A percentile compares a stretch with the other conserved stretches of the same genome.
Conservation (phyloP, 106 monocot genomes). For the Narthecium ossifragum region DNA sequence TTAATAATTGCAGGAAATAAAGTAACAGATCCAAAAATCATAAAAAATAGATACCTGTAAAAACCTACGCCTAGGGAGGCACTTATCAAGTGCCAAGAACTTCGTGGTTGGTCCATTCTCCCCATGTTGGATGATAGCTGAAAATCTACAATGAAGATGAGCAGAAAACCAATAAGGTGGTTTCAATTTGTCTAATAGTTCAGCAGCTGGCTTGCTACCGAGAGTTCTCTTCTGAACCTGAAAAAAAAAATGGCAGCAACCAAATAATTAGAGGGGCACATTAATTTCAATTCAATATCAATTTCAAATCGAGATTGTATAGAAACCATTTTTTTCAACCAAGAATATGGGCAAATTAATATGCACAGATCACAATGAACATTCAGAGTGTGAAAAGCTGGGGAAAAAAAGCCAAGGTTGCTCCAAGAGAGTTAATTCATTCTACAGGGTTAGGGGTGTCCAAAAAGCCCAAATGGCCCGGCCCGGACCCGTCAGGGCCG, state of each 20-base stretch:
- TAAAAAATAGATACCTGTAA: slow-evolving; percentile 44
- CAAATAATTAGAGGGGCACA: no score
- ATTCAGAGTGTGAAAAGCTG: no score
- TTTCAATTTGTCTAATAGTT: slow-evolving; percentile 61
- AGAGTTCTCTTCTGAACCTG: slow-evolving; percentile 71
- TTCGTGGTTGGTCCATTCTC: slow-evolving; percentile 73
- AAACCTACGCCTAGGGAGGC: slow-evolving; percentile 63
- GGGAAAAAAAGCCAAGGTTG: no score
- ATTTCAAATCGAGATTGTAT: no score
- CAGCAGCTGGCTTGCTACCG: slow-evolving; percentile 77
- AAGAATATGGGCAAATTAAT: no score
- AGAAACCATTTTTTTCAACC: no score
- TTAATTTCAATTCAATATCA: no score
- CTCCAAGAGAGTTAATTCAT: no score
- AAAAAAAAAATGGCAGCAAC: slow-evolving; percentile 5
- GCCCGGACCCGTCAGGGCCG: no score
- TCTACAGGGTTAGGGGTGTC: no score
- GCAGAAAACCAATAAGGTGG: slow-evolving; percentile 89
- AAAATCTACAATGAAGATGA: slow-evolving; percentile 94
- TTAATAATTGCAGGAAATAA: background rate
- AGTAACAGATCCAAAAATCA: background rate
- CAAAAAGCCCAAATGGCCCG: no score
- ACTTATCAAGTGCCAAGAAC: slow-evolving; percentile 98
- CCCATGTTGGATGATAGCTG: slow-evolving; percentile 76
- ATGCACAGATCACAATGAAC: no score